Percentiles rank a stretch among this genome's conserved stretches.
Evolutionary conservation across 2,329 filamentous ascomycete species (phyloP).

Genomic region (Pleomassaria siparia): DNA sequence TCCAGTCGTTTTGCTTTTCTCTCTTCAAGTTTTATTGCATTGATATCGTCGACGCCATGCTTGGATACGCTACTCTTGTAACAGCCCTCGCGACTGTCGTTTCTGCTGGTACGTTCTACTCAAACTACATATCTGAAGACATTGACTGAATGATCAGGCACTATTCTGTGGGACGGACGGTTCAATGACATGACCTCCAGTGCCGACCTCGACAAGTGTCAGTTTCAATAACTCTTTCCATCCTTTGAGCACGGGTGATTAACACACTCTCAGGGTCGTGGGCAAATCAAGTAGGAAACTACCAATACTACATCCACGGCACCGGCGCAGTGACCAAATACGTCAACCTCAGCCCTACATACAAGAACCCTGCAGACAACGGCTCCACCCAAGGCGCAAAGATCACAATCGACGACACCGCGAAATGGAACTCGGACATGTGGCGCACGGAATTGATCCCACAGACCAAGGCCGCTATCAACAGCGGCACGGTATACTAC

Average conservation of each 20-base stretch:
- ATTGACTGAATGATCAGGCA: slow-evolving; percentile 37
- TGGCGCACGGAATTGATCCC: slow-evolving; percentile 74
- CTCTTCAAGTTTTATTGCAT: slow-evolving; percentile 13
- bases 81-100: slow-evolving; percentile 35
- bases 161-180: slow-evolving; percentile 65
- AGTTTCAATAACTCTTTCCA: background rate
- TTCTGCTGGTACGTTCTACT: slow-evolving; percentile 26
- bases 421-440: slow-evolving; percentile 76
- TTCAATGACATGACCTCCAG: slow-evolving; percentile 62
- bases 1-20: background rate
- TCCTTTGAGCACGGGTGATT: background rate
- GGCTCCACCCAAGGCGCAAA: slow-evolving; percentile 65
- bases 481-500: slow-evolving; percentile 68
- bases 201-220: slow-evolving; percentile 58
- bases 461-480: slow-evolving; percentile 66
- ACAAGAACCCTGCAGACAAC: slow-evolving; percentile 67
- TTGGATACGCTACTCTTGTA: slow-evolving; percentile 31
- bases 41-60: slow-evolving; percentile 23
- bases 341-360: slow-evolving; percentile 60
- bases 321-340: slow-evolving; percentile 58
- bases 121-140: slow-evolving; percentile 1
- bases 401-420: slow-evolving; percentile 64
- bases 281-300: slow-evolving; percentile 68
- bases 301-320: slow-evolving; percentile 78
- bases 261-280: slow-evolving; percentile 55